phyloP scores from a whole-genome alignment of 140 eudicot species.

The Erigeron philadelphicus region DNA sequence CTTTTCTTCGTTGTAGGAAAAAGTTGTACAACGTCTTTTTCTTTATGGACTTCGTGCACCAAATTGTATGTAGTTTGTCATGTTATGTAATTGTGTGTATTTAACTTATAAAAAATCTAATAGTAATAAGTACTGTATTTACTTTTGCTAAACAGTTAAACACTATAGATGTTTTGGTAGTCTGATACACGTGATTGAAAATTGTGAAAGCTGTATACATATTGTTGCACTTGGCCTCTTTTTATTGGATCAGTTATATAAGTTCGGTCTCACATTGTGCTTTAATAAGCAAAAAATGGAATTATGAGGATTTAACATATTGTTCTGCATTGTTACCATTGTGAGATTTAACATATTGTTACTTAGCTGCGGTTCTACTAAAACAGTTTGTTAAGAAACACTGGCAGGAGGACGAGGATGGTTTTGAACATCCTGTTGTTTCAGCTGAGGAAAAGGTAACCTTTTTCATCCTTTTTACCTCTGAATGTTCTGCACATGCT shows the following conservation, averaged over 20 bases:
- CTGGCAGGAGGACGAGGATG: conserved; percentile 90
- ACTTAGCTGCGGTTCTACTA: conserved; percentile 85
- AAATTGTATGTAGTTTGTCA: too few relatives aligned
- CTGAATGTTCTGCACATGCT: neutral
- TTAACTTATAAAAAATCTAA: too few relatives aligned
- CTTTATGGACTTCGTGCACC: neutral
- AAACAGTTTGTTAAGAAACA: conserved; percentile 89
- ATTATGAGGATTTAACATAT: neutral
- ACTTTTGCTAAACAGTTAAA: too few relatives aligned
- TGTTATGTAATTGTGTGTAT: too few relatives aligned
- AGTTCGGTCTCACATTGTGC: conserved; percentile 11
- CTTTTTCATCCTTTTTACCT: neutral
- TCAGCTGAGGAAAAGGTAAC: conserved; percentile 79
- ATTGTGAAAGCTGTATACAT: neutral
- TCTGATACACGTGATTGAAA: too few relatives aligned
- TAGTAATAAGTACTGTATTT: too few relatives aligned
- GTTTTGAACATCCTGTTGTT: conserved; percentile 84
- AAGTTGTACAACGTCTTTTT: conserved; percentile 11
- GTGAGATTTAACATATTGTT: conserved; percentile 42
- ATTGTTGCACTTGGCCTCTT: neutral
- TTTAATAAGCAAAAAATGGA: neutral
- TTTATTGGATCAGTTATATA: neutral
- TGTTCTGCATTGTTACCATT: conserved; percentile 26
- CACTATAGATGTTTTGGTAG: too few relatives aligned
- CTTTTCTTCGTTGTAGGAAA: conserved; percentile 38